Conservation (phyloP, 805 yeast genomes). For the Kregervanrija fluxuum region DNA sequence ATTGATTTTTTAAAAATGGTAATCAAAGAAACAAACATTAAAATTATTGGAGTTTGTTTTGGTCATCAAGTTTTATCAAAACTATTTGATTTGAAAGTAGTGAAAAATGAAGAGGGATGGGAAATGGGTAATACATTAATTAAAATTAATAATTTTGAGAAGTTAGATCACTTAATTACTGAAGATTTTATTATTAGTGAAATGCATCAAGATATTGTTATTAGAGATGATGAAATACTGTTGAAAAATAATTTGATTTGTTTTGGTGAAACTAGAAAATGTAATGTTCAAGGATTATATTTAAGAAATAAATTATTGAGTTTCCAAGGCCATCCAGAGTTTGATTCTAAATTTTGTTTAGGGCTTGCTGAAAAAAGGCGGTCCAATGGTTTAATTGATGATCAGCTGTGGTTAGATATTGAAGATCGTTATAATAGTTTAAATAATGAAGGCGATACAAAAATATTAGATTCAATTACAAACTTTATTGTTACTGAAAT, state of each 20-base stretch:
- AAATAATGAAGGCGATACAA: slow-evolving; percentile 4
- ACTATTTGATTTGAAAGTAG: slow-evolving; percentile 55
- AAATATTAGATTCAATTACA: no score
- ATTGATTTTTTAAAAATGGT: slow-evolving; percentile 27
- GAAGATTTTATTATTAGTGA: slow-evolving; percentile 35
- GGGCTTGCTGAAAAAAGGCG: slow-evolving; percentile 4
- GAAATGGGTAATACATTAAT: slow-evolving; percentile 51
- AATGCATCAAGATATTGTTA: slow-evolving; percentile 53
- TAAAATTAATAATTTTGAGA: slow-evolving; percentile 38
- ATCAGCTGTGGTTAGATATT: slow-evolving; percentile 4
- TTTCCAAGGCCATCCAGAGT: slow-evolving; percentile 91
- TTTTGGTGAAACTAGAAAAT: slow-evolving; percentile 48
- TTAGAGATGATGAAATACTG: slow-evolving; percentile 16
- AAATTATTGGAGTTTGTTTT: slow-evolving; percentile 69
- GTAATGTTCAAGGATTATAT: slow-evolving; percentile 63
- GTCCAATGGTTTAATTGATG: slow-evolving; percentile 7
- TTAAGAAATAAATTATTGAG: slow-evolving; percentile 48
- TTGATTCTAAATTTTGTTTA: slow-evolving; percentile 30
- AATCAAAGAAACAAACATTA: slow-evolving; percentile 26
- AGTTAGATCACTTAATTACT: slow-evolving; percentile 15
- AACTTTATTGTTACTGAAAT: no score
- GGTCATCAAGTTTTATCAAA: slow-evolving; percentile 79
- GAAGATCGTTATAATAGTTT: slow-evolving; percentile 1
- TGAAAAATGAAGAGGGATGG: slow-evolving; percentile 57
- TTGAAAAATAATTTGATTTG: slow-evolving; percentile 31